Base-by-base conservation (phyloP, 306 rosid species). In the Dryas octopetala region DNA sequence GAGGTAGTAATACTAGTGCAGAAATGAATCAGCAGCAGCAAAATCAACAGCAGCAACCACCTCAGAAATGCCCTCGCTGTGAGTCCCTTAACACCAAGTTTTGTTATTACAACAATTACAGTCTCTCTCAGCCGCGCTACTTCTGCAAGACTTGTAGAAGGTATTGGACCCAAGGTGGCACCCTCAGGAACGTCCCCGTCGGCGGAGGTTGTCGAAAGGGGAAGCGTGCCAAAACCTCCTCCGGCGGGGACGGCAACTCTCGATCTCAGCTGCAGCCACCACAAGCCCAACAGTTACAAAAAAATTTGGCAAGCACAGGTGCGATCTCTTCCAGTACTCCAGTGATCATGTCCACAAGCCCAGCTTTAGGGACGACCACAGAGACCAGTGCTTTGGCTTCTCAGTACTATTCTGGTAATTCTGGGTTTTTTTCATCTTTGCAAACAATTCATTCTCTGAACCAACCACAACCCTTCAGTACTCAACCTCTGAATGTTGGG, bases 101-200 rank as follows among this genome's bases (percentile, higher is more conserved):
- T 58, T 89, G 94, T 32, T 89, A 89, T 19, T 89, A 83, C 83
- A 89, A 89, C 82, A 89, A 89, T 59, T 89, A 89, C 17, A 89
- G 91, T 74, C 62, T 87, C 7, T 44, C 88, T 12, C 95, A 89
- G 81, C 95, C 95, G 1, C 81, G 95, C 9, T 76, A 75, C 83
- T 89, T 77, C 52, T 89, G 95, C 83, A 89, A 87, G 73, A 16
- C 87, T 0, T 90, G 91, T 45, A 84, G 79, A 41, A 83, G 95
- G 75, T 87, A 90, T 66, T 90, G 95, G 95, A 90, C 95, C 4
- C 87, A 84, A 1, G 95, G 95, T 1, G 95, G 91, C 12, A 74
- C 95, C 58, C 79, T 90, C 78, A 73, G 95, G 40, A 87, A 90
- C 63, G 82, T 90, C 10, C 91, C 92, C 4, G 82, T 90, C 61